phyloP scores from a whole-genome alignment of 2,329 filamentous ascomycete genomes.

The Aspergillus chevalieri region DNA sequence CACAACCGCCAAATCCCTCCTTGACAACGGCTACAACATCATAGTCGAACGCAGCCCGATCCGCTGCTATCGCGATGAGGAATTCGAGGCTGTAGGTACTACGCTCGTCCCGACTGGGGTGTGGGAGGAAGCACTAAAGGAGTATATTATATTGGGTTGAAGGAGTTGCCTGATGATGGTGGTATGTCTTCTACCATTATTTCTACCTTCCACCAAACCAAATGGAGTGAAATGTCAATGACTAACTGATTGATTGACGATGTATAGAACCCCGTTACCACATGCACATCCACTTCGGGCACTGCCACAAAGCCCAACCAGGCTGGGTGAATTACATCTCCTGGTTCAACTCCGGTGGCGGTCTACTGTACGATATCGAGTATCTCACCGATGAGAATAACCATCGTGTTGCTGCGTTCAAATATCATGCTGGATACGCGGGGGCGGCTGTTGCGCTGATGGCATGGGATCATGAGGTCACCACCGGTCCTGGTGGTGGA shows the following conservation, averaged over 20 bases:
- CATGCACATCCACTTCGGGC: not conserved
- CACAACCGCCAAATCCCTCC: not conserved
- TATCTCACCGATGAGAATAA: not conserved
- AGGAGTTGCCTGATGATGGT: not conserved
- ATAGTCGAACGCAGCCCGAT: not conserved
- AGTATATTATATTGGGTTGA: not conserved
- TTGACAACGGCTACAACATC: not conserved
- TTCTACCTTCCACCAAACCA: no score
- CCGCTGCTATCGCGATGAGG: not conserved
- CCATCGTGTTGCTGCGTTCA: not conserved
- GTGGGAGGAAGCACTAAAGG: not conserved
- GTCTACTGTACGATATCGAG: not conserved
- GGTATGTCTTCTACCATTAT: no score
- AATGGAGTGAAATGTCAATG: no score
- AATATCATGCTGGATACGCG: not conserved
- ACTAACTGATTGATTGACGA: no score
- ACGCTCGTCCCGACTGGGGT: not conserved
- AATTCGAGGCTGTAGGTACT: not conserved
- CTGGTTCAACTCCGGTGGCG: not conserved
- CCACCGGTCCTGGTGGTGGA: not conserved
- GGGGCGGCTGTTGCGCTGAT: not conserved
- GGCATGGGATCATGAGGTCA: not conserved
- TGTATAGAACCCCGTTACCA: not conserved
- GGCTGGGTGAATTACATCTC: not conserved
- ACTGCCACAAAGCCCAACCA: not conserved